Base-by-base conservation (phyloP, 2,329 filamentous ascomycete genomes). In the Diplodia sapinea region DNA sequence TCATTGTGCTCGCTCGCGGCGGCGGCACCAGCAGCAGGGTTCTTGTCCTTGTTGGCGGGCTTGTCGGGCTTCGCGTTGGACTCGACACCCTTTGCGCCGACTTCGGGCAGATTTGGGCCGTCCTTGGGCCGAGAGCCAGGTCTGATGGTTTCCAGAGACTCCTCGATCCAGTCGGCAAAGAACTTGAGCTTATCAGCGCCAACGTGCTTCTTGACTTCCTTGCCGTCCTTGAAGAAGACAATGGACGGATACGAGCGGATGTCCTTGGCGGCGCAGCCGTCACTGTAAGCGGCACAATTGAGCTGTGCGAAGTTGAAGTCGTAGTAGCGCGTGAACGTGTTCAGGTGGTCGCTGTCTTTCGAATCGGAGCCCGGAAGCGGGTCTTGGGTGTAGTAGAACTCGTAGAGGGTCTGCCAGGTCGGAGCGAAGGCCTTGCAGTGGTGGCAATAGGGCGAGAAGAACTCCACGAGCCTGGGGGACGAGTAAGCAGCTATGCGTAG, bases 381-480 rank as follows among this genome's bases (percentile, higher is more conserved):
- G 73, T 93, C 89, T 47, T 92, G 95, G 47, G 94, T 97, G 82
- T 92, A 89, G 82, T 97, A 99, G 79, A 89, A 97, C 81, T 99
- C 95, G 84, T 98, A 97, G 15, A 94, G 80, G 5, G 94, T 97
- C 80, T 98, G 93, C 84, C 88, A 97, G 62, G 88, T 89, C 8
- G 95, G 95, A 64, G 92, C 93, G 74, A 93, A 91, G 61, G 86
- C 83, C 77, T 86, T 85, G 82, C 94, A 97, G 79, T 97, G 93
- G 56, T 85, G 85, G 79, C 83, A 85, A 70, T 79, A 79, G 13
- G 83, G 83, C 62, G 82, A 84, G 74, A 79, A 85, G 77, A 81
- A 84, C 72, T 85, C 83, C 65, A 85, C 82, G 36, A 82, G 73
- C 74, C 73, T 77, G 59, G n/a, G 1, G 31, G 20, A 36, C 15